Evolutionary conservation across 495 filamentous ascomycete genomes (phyloP), one percentile per base, ranked within the genome.

Genomic region (Aspergillus leporis): DNA sequence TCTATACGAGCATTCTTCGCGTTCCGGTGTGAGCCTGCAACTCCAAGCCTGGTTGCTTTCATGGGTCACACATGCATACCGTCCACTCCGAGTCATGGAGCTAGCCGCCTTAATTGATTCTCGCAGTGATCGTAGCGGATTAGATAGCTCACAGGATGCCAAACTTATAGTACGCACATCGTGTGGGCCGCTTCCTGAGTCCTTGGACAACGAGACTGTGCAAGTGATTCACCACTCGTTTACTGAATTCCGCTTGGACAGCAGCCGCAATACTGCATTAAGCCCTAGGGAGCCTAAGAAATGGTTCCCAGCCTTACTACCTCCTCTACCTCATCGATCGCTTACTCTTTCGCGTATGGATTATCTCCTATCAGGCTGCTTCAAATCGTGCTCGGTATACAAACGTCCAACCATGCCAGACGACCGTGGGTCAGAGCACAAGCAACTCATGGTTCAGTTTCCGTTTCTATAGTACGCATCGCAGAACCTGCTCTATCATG

Each of bases 161-260:
- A 75, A 74, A 55, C 31, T 48, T 19, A 46, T 70, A 8, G 63
- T 71, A 3, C 58, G 67, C 22, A 59, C 54, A 12, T 64, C 71
- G 4, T 81, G 78, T 59, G 82, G 81, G 8, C 78, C 81, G n/a
- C 65, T 85, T 16, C 62, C 83, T 4, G 79, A 83, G 51, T 69
- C 83, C 19, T 66, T 74, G 0, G 67, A 74, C 3, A 77, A 85
- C 55, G 80, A 81, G 53, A 78, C 74, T 0, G 64, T 83, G 9
- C 70, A 59, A n/a, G 70, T 83, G 3, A 71, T 85, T 14, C 82
- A 85, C 53, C 82, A 83, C 63, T 81, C 79, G 6, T 72, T 85
- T 25, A 82, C 79, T 2, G 82, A 83, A 59, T 83, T 74, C 66
- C 67, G 83, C n/a, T 18, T 28, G 0, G 34, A 58, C 34, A 7